phyloP scores from a whole-genome alignment of 2,329 filamentous ascomycete genomes.

The Alternaria gansuensis region DNA sequence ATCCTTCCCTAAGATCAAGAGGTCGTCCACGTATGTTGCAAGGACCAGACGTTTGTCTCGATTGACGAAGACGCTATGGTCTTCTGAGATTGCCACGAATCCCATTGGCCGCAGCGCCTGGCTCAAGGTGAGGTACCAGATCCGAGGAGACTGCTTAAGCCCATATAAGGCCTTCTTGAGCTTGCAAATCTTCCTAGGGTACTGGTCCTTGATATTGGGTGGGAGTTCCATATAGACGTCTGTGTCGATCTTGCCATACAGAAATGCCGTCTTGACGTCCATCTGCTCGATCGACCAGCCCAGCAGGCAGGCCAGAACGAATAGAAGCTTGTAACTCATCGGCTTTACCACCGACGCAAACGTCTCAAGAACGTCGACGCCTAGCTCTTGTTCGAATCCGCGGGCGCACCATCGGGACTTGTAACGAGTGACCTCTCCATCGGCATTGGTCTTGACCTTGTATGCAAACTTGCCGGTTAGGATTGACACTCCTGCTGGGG shows the following conservation, averaged over 20 bases:
- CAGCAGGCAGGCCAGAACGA: constrained; percentile 29
- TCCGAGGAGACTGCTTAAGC: constrained; percentile 34
- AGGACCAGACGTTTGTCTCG: too few relatives aligned
- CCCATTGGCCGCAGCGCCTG: constrained; percentile 21
- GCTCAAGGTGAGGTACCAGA: constrained; percentile 36
- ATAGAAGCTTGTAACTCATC: constrained; percentile 38
- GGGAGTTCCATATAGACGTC: too few relatives aligned
- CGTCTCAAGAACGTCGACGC: constrained; percentile 40
- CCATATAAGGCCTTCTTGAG: constrained; percentile 31
- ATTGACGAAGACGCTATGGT: too few relatives aligned
- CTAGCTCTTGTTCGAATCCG: constrained; percentile 38
- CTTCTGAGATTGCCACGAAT: too few relatives aligned
- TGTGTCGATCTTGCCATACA: too few relatives aligned
- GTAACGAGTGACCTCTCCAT: constrained; percentile 31
- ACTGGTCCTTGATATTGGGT: constrained; percentile 14
- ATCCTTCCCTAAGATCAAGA: constrained; percentile 31
- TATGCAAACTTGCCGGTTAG: constrained; percentile 33
- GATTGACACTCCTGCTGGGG: not conserved
- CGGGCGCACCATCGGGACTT: too few relatives aligned
- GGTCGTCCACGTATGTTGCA: too few relatives aligned
- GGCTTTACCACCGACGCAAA: constrained; percentile 38
- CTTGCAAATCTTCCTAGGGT: constrained; percentile 21
- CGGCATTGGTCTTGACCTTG: constrained; percentile 33
- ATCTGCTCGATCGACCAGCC: constrained; percentile 42
- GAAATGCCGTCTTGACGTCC: constrained; percentile 47